A percentile compares a stretch with the other conserved stretches of the same genome.
Evolutionary conservation across 345 rosid genomes (phyloP).

Genomic region (Balakata baccata): DNA sequence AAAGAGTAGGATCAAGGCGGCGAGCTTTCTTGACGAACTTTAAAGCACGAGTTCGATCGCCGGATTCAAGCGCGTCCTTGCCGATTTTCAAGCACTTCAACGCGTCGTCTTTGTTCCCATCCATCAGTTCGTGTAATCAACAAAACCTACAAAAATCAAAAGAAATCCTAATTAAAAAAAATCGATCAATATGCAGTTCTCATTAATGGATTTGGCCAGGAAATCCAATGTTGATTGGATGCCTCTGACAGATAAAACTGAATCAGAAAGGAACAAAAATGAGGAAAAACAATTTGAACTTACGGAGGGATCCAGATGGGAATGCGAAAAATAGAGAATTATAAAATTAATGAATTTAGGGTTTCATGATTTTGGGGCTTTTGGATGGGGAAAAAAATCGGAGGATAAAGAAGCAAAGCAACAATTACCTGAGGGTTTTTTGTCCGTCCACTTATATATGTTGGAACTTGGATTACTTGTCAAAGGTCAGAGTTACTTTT

Average conservation of each 20-base stretch:
- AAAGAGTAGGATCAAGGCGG: constrained; percentile 79
- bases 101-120: constrained; percentile 93
- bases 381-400: background rate
- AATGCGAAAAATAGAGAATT: background rate
- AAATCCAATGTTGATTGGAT: background rate
- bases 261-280: background rate
- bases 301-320: constrained; percentile 3
- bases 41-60: constrained; percentile 73
- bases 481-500: background rate
- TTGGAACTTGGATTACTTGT: background rate
- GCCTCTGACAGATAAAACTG: background rate
- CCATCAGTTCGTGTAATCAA: constrained; percentile 40
- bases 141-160: background rate
- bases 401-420: background rate
- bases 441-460: background rate
- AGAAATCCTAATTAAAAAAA: background rate
- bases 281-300: background rate
- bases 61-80: constrained; percentile 63
- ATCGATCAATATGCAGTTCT: background rate
- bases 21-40: constrained; percentile 84
- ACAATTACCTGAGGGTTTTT: background rate
- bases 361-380: constrained; percentile 10
- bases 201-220: background rate
- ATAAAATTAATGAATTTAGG: background rate
- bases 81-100: constrained; percentile 79